Evolutionary conservation across 176 grass and related monocot genomes (phyloP).

Genomic region (Phyllostachys edulis): DNA sequence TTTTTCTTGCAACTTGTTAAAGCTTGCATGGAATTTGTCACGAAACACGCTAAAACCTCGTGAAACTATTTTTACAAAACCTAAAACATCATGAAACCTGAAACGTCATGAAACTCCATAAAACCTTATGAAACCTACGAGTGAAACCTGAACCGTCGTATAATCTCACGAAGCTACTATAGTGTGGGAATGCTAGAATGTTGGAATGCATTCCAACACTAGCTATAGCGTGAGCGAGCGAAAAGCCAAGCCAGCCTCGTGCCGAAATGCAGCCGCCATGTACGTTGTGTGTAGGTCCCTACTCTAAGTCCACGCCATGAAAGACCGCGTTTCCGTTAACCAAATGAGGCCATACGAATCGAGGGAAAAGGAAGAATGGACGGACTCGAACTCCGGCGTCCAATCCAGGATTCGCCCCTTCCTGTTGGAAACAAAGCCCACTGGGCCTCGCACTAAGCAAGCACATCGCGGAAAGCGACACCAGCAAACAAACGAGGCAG

Average conservation of each 20-base stretch:
- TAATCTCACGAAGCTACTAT: too few species aligned
- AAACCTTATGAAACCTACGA: too few species aligned
- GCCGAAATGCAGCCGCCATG: too few species aligned
- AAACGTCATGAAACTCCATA: too few species aligned
- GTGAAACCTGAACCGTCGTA: too few species aligned
- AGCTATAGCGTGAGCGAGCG: background rate
- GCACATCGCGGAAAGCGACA: background rate
- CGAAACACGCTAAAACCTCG: too few species aligned
- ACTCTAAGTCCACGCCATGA: background rate
- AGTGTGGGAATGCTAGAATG: too few species aligned
- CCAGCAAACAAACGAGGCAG: background rate
- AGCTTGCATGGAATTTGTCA: too few species aligned
- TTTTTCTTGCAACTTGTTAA: too few species aligned
- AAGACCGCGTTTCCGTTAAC: background rate
- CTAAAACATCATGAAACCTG: too few species aligned
- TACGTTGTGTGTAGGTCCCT: background rate
- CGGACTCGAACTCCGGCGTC: background rate
- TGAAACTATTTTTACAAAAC: too few species aligned
- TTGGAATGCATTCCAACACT: too few species aligned
- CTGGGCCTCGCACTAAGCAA: constrained; percentile 15
- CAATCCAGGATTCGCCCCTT: background rate
- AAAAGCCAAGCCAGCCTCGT: background rate
- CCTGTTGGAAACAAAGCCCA: constrained; percentile 25
- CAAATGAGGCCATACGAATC: background rate
- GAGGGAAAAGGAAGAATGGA: background rate